phyloP scores from a whole-genome alignment of 345 rosid species.

The Populus nigra region DNA sequence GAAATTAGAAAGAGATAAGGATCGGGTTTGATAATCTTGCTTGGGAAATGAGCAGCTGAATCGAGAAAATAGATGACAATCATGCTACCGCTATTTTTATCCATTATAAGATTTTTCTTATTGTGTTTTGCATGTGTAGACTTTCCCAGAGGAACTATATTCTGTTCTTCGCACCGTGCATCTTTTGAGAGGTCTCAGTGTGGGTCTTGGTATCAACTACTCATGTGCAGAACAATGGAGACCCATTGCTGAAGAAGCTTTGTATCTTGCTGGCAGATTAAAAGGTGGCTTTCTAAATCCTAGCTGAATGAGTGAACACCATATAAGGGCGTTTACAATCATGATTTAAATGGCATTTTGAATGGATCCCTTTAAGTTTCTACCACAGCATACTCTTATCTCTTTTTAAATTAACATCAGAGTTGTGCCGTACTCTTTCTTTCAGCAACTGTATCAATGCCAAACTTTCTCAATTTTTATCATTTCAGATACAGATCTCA shows the following conservation, averaged over 20 bases:
- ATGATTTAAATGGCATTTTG: neutral
- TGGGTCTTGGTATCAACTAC: conserved; percentile 82
- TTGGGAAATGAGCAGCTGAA: neutral
- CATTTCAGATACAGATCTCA: conserved; percentile 32
- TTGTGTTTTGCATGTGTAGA: conserved; percentile 31
- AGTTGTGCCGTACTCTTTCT: neutral
- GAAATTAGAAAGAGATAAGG: neutral
- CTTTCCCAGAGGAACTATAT: conserved; percentile 89
- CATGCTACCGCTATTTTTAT: neutral
- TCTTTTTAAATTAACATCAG: too few relatives aligned
- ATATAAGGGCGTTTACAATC: neutral
- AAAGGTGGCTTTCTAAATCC: conserved; percentile 40
- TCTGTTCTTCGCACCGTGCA: conserved; percentile 83
- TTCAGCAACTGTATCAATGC: neutral
- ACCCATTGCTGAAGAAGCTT: conserved; percentile 81
- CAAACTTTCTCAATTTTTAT: neutral
- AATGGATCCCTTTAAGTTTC: too few relatives aligned
- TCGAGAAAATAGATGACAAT: neutral
- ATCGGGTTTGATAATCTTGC: neutral
- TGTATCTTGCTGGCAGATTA: conserved; percentile 63
- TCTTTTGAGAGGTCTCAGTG: conserved; percentile 86
- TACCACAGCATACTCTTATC: too few relatives aligned
- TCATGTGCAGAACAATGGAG: conserved; percentile 87
- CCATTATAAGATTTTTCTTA: neutral
- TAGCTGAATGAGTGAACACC: neutral